Percentiles rank a stretch among this genome's conserved stretches.
These are phyloP conservation scores for Fonsecaea pedrosoi DNA, from an alignment of 2,329 filamentous ascomycete genomes.

Conservation along the genomic window DNA sequence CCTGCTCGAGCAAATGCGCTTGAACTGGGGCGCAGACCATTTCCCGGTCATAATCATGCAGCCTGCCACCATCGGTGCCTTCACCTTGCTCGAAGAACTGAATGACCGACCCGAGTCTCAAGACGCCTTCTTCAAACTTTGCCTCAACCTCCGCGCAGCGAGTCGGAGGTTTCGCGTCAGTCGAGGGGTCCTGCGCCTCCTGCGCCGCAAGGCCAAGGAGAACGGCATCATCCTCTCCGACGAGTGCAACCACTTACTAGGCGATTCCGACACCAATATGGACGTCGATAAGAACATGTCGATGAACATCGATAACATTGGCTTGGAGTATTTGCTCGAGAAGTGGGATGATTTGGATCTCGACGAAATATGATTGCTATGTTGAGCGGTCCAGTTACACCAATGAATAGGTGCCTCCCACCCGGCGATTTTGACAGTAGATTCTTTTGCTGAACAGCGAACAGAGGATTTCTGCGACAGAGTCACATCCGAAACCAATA, in stretches of 20 bases:
- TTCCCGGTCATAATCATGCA: constrained; percentile 45
- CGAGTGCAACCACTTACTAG: constrained; percentile 18
- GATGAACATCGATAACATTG: constrained; percentile 26
- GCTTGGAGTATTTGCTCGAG: constrained; percentile 43
- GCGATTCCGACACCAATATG: constrained; percentile 35
- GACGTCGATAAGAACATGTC: constrained; percentile 31
- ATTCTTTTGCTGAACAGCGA: not conserved
- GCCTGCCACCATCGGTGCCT: constrained; percentile 43
- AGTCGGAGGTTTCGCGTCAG: constrained; percentile 41
- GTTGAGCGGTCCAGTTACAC: not conserved
- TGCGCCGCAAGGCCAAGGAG: constrained; percentile 42
- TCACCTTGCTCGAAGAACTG: constrained; percentile 43
- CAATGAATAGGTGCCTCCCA: not conserved
- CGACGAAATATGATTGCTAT: constrained; percentile 12
- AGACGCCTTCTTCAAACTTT: constrained; percentile 42
- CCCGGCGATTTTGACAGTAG: not conserved
- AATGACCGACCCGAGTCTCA: constrained; percentile 37
- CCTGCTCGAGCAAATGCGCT: constrained; percentile 41
- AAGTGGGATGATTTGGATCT: constrained; percentile 42
- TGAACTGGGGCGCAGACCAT: constrained; percentile 44
- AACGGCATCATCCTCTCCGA: constrained; percentile 39
- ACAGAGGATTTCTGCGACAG: not conserved
- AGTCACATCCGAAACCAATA: not conserved
- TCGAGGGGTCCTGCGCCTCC: constrained; percentile 42
- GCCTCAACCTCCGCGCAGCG: constrained; percentile 40